phyloP scores from a whole-genome alignment of 2,329 filamentous ascomycete genomes.

The Colletotrichum sp. region DNA sequence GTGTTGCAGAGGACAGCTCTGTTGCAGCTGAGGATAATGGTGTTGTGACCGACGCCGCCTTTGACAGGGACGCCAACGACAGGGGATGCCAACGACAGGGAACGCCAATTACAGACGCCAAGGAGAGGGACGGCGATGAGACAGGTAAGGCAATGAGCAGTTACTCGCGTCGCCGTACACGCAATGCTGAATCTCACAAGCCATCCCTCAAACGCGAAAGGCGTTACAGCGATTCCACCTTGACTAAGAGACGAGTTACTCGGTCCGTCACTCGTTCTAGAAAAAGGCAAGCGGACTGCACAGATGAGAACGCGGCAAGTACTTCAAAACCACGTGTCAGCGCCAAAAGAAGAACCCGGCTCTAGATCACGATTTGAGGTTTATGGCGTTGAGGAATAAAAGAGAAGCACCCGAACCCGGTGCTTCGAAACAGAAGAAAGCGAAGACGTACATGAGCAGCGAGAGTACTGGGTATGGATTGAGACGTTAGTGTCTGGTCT shows the following conservation, averaged over 20 bases:
- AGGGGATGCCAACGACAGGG: background rate
- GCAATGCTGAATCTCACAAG: background rate
- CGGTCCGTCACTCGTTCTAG: background rate
- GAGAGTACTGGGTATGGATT: background rate
- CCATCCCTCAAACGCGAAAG: background rate
- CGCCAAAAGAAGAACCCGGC: background rate
- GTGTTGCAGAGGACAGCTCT: background rate
- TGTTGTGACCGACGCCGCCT: background rate
- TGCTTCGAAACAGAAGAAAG: background rate
- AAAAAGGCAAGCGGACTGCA: background rate
- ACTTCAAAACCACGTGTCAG: background rate
- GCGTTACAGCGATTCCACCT: background rate
- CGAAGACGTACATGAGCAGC: background rate
- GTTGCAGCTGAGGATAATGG: background rate
- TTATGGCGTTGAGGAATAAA: background rate
- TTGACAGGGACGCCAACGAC: background rate
- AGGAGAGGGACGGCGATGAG: background rate
- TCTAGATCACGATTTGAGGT: background rate
- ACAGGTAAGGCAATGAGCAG: background rate
- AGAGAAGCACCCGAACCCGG: background rate
- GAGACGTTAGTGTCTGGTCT: background rate
- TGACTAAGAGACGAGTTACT: background rate
- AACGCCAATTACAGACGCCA: background rate
- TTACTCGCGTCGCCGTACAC: background rate
- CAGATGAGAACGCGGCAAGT: background rate